Evolutionary conservation across 257 asterid genomes (phyloP).

Genomic region (Lantana camara): DNA sequence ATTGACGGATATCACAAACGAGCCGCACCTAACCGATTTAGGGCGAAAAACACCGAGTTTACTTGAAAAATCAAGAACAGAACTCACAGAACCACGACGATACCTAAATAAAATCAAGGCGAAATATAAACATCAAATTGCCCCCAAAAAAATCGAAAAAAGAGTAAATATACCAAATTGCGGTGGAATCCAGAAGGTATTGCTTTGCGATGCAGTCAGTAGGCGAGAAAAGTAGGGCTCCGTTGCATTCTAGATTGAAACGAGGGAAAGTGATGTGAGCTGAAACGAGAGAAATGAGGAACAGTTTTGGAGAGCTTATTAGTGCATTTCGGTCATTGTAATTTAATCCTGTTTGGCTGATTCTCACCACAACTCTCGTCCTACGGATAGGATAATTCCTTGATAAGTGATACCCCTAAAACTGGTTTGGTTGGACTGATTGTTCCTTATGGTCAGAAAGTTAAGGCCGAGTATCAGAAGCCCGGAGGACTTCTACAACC

Average conservation of each 20-base stretch:
- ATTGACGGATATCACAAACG: not conserved
- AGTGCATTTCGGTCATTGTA: constrained; percentile 5
- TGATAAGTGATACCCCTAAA: too few relatives aligned
- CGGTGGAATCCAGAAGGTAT: not conserved
- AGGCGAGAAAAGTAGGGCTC: constrained; percentile 19
- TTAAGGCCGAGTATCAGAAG: too few relatives aligned
- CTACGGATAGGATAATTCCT: too few relatives aligned
- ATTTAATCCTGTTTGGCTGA: not conserved
- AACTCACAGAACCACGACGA: not conserved
- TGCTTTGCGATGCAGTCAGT: not conserved
- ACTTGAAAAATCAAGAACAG: constrained; percentile 8
- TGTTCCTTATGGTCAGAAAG: too few relatives aligned
- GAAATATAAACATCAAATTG: not conserved
- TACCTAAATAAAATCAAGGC: constrained; percentile 4
- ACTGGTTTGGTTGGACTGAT: too few relatives aligned
- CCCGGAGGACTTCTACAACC: too few relatives aligned
- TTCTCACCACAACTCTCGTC: not conserved
- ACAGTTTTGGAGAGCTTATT: not conserved
- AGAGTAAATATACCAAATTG: constrained; percentile 16
- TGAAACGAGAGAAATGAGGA: not conserved
- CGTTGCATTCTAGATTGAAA: not conserved
- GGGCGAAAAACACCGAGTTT: not conserved
- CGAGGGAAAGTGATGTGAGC: not conserved
- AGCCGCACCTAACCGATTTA: not conserved
- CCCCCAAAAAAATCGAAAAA: not conserved